Evolutionary conservation across 2,329 filamentous ascomycete species (phyloP).

Genomic region (Venturia aucupariae): DNA sequence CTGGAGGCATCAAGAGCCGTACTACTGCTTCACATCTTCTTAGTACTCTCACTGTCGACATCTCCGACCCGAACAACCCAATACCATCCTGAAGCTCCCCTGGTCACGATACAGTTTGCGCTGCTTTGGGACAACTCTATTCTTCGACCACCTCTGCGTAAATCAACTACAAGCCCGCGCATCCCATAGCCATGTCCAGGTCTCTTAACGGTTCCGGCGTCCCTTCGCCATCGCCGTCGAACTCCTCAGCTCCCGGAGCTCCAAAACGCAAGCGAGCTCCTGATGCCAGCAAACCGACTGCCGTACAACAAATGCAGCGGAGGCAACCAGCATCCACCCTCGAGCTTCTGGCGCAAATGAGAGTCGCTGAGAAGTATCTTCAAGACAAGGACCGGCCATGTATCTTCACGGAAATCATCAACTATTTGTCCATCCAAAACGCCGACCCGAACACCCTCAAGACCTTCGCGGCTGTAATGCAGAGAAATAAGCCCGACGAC

Average conservation of each 20-base stretch:
- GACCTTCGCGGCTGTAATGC: conserved; percentile 47
- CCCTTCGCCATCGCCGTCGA: conserved; percentile 28
- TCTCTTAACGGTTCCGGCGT: background rate
- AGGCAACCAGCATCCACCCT: background rate
- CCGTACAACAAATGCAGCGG: background rate
- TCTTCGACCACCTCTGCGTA: background rate
- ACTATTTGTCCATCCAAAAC: conserved; percentile 65
- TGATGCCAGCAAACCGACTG: background rate
- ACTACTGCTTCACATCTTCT: background rate
- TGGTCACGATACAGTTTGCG: background rate
- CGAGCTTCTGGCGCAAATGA: conserved; percentile 67
- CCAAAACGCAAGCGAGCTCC: conserved; percentile 14
- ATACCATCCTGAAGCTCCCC: no score
- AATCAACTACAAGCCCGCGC: background rate
- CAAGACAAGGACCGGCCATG: conserved; percentile 60
- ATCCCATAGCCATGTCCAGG: background rate
- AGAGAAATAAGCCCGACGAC: conserved; percentile 56
- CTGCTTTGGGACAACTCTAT: background rate
- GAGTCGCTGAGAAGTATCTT: conserved; percentile 78
- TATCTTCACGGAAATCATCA: conserved; percentile 65
- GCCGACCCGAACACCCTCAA: conserved; percentile 38
- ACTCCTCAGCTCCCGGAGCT: conserved; percentile 13
- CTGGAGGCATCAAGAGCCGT: background rate
- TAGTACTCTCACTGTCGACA: background rate
- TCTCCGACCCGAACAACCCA: background rate